Base-by-base conservation (phyloP, 495 filamentous ascomycete species). In the Chaetomidium leptoderma region DNA sequence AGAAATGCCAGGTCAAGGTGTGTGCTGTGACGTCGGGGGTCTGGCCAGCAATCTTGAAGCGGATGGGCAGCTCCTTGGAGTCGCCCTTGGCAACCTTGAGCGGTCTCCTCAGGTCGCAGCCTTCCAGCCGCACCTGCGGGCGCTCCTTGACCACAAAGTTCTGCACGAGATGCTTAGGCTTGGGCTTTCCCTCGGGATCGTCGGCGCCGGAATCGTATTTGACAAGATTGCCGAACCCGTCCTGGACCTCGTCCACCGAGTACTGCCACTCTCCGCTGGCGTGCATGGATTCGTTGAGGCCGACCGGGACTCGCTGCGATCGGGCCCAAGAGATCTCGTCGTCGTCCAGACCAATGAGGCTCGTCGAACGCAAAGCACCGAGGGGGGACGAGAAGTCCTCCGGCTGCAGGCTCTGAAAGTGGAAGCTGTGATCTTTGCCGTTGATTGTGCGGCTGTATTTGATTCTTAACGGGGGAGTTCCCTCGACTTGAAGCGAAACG, bases 361-460 rank as follows among this genome's bases (percentile, higher is more conserved):
- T 78, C 35, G 76, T 74, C 11, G 82, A 80, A 5, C 72, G 81
- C 59, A 74, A 76, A 55, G 79, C 76, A 55, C 73, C 63, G 35
- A 95, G 72, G 0, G 91, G 92, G 7, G 91, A 92, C 11, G 81
- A 78, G 63, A 91, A 83, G 50, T 88, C 87, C 47, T 96, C 92
- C 0, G 93, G 90, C 55, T 96, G 91, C 24, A 98, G 86, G 61
- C 88, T 92, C 66, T 96, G 90, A 63, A 92, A 87, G 53, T 90
- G 87, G 64, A 89, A 84, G 60, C 86, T 83, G 62, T 85, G 76
- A 58, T 92, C 84, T 55, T 83, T 82, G 53, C 80, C 74, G 63
- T 96, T 92, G 53, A 96, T 83, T 30, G 83, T 84, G 37, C 88
- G 86, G 61, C 87, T 92, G 65, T 97, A 98, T 63, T 88, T 90